Conservation (phyloP, 202 grass and related monocot species). For the Digitaria exilis region DNA sequence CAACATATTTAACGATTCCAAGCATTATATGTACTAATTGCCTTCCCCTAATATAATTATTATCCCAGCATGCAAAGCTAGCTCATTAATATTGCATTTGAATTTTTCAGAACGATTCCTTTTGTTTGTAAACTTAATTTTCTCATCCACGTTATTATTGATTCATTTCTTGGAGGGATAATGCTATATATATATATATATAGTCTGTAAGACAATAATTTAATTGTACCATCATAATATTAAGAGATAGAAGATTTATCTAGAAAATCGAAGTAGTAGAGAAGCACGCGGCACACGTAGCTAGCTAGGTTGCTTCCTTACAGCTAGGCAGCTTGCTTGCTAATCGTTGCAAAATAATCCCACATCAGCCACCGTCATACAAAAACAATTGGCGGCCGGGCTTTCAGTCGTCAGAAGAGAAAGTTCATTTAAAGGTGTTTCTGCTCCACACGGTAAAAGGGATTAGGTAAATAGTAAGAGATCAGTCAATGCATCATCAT, state of each 20-base stretch:
- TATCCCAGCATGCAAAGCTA: background rate
- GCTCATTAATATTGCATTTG: background rate
- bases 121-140: no score
- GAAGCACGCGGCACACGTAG: background rate
- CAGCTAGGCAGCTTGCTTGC: no score
- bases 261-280: background rate
- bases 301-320: background rate
- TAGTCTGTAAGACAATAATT: background rate
- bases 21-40: background rate
- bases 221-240: background rate
- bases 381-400: background rate
- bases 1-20: background rate
- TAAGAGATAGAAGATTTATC: background rate
- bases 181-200: no score
- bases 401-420: background rate
- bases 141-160: no score
- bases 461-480: slow-evolving; percentile 23
- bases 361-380: background rate
- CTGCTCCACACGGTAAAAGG: background rate
- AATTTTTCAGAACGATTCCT: background rate
- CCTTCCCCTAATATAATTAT: background rate
- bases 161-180: background rate
- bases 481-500: background rate
- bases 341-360: background rate
- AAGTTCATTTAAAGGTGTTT: slow-evolving; percentile 9